Evolutionary conservation across 106 monocot genomes (phyloP).

Genomic region (Dendrobium catenatum): DNA sequence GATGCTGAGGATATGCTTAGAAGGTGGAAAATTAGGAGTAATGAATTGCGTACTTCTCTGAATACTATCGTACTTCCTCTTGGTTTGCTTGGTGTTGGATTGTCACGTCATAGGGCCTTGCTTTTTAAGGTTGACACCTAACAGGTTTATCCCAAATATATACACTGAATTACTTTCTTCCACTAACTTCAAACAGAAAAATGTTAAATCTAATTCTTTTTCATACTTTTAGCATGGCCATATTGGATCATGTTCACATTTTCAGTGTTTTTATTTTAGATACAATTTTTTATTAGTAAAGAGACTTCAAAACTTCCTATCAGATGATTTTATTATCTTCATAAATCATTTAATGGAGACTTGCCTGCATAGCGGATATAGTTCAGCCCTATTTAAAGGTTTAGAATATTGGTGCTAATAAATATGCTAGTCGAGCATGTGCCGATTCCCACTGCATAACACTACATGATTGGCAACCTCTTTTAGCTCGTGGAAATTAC

Average conservation of each 20-base stretch:
- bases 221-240: neutral
- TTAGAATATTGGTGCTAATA: neutral
- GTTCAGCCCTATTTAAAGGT: neutral
- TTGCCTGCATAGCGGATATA: neutral
- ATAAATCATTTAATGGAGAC: neutral
- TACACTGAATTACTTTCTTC: neutral
- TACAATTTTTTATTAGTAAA: neutral
- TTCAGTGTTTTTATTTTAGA: neutral
- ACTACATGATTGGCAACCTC: neutral
- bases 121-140: constrained; percentile 70
- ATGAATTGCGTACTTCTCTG: constrained; percentile 37
- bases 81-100: constrained; percentile 66
- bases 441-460: neutral
- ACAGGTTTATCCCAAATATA: neutral
- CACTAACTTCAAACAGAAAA: neutral
- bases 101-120: constrained; percentile 82
- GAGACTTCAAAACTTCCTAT: neutral
- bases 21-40: constrained; percentile 60
- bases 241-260: neutral
- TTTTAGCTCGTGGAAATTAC: neutral
- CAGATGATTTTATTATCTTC: neutral
- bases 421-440: neutral
- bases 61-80: constrained; percentile 77
- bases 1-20: constrained; percentile 64
- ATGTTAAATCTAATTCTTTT: neutral